Conservation (phyloP, 2,329 filamentous ascomycete genomes). For the Cladorrhinum sp. region DNA sequence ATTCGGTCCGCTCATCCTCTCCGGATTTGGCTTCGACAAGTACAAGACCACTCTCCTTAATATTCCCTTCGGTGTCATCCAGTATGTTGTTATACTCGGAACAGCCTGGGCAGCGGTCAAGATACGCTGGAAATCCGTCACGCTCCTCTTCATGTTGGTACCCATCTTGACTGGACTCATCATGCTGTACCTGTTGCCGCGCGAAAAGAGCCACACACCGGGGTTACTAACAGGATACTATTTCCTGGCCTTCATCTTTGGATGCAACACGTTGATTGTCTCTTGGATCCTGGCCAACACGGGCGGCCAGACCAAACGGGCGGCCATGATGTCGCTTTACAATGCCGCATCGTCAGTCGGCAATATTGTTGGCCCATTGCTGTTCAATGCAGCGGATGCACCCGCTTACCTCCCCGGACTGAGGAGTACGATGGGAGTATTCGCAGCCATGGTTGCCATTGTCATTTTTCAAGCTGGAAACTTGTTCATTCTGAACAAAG, state of each 20-base stretch:
- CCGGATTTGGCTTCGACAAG: conserved; percentile 58
- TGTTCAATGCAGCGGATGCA: conserved; percentile 57
- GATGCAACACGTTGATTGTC: conserved; percentile 63
- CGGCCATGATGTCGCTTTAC: conserved; percentile 61
- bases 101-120: conserved; percentile 57
- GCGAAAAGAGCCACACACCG: conserved; percentile 40
- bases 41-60: conserved; percentile 59
- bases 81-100: conserved; percentile 57
- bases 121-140: conserved; percentile 53
- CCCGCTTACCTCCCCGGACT: conserved; percentile 59
- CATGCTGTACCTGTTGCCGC: conserved; percentile 54
- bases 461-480: conserved; percentile 54
- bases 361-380: conserved; percentile 64
- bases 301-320: conserved; percentile 53
- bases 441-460: conserved; percentile 50
- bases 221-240: conserved; percentile 61
- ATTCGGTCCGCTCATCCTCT: conserved; percentile 63
- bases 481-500: conserved; percentile 54
- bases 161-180: conserved; percentile 60
- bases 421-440: conserved; percentile 52
- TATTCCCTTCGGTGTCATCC: conserved; percentile 64
- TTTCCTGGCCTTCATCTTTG: conserved; percentile 63
- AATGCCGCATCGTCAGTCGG: conserved; percentile 61
- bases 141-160: conserved; percentile 53
- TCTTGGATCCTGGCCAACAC: conserved; percentile 70